These are phyloP conservation scores for Fusarium floridanum DNA, from an alignment of 2,329 filamentous ascomycete species.

Conservation along the genomic window DNA sequence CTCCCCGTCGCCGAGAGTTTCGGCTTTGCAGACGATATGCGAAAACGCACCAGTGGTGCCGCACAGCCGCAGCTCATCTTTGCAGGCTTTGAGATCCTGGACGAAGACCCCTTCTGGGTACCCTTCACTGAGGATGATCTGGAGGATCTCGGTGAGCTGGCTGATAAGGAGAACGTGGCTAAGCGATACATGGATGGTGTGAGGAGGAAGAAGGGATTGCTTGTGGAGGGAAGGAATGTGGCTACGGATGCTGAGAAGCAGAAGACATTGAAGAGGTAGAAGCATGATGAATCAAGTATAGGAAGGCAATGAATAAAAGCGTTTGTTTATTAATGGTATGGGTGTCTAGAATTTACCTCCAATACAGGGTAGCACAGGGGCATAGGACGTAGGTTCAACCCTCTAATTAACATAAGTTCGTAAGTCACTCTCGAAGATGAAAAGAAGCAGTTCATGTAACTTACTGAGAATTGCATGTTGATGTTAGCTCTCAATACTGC, in stretches of 20 bases:
- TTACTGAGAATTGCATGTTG: not conserved
- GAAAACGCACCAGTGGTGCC: slow-evolving; percentile 90
- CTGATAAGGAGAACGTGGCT: slow-evolving; percentile 94
- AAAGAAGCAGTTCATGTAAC: not conserved
- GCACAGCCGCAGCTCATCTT: slow-evolving; percentile 95
- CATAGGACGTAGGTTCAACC: too few species aligned
- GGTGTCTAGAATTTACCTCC: not conserved
- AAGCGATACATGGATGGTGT: slow-evolving; percentile 96
- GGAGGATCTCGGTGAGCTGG: slow-evolving; percentile 94
- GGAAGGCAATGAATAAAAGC: slow-evolving; percentile 24
- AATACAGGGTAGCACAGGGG: not conserved
- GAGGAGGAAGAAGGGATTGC: slow-evolving; percentile 85
- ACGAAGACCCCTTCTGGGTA: slow-evolving; percentile 98
- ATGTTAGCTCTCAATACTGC: not conserved
- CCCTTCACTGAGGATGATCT: slow-evolving; percentile 96
- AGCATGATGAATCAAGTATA: not conserved
- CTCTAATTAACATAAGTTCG: too few species aligned
- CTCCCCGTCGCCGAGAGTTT: slow-evolving; percentile 96
- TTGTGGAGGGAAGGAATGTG: slow-evolving; percentile 82
- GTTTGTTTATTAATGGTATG: not conserved
- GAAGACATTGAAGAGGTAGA: slow-evolving; percentile 74
- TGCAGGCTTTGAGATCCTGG: slow-evolving; percentile 89
- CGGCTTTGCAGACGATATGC: slow-evolving; percentile 95
- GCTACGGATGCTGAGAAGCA: slow-evolving; percentile 94
- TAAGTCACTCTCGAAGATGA: not conserved